These are phyloP conservation scores for Leccinum longicurvipes DNA, from an alignment of 768 basidiomycete genomes.

Conservation along the genomic window DNA sequence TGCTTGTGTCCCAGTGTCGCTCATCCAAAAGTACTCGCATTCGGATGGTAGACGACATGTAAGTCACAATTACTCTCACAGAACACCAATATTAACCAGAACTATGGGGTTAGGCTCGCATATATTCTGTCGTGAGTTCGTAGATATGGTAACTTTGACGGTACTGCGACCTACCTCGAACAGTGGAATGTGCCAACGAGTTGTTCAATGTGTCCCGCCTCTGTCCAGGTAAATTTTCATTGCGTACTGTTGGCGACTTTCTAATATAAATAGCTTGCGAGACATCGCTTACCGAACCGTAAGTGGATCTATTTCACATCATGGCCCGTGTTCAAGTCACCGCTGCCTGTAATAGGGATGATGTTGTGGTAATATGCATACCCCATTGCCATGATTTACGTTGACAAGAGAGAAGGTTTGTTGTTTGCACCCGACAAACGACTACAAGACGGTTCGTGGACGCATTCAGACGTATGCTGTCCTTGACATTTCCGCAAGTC, in stretches of 20 bases:
- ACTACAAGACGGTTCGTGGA: slow-evolving; percentile 82
- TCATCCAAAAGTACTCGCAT: neutral
- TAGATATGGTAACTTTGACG: neutral
- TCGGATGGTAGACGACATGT: slow-evolving; percentile 74
- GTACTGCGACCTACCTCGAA: neutral
- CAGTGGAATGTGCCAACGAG: slow-evolving; percentile 84
- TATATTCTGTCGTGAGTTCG: slow-evolving; percentile 70
- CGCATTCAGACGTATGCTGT: slow-evolving; percentile 5
- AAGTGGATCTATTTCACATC: slow-evolving; percentile 18
- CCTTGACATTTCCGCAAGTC: slow-evolving; percentile 46
- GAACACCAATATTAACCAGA: neutral
- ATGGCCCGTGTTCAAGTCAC: neutral
- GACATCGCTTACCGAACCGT: slow-evolving; percentile 78
- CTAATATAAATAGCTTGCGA: slow-evolving; percentile 62
- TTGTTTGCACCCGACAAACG: slow-evolving; percentile 81
- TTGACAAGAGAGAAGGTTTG: slow-evolving; percentile 51
- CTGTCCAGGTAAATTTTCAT: slow-evolving; percentile 60
- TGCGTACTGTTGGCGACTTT: neutral
- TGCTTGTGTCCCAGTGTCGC: neutral
- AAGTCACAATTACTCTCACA: slow-evolving; percentile 16
- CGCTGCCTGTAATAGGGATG: slow-evolving; percentile 33
- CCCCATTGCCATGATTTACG: neutral
- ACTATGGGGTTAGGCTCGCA: slow-evolving; percentile 59
- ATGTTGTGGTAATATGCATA: slow-evolving; percentile 50
- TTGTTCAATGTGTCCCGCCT: slow-evolving; percentile 73